Base-by-base conservation (phyloP, 495 filamentous ascomycete genomes). In the Neurospora sp. region DNA sequence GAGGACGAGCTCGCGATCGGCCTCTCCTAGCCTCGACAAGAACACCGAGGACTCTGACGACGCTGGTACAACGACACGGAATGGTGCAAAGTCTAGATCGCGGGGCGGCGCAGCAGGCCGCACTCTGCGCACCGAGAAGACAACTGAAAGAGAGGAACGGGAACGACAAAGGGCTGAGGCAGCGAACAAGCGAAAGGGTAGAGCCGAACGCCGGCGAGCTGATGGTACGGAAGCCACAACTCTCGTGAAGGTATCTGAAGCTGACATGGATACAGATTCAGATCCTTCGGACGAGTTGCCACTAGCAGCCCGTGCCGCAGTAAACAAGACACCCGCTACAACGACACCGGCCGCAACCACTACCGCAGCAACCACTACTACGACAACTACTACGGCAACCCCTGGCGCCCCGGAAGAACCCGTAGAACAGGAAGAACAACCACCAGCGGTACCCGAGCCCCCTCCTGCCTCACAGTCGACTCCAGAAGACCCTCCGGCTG, bases 1-100 rank as follows among this genome's bases (percentile, higher is more conserved):
- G 76, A 88, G 93, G 69, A 96, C 93, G 27, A 85, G 84, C 73
- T 96, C 94, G 22, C 88, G 89, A 31, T 93, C 91, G 20, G 88
- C 88, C 18, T 88, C 90, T 7, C 87, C 89, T 75, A 77, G 74
- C 9, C 71, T 82, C 74, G 68, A 78, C 70, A 81, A 89, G 76
- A 72, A 73, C 8, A 77, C 85, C 76, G 82, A 87, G 78, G 90
- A 91, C 9, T 94, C 93, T 0, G 93, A 95, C 69, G 91, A 94
- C 69, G 93, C 90, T 69, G 79, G 81, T 12, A 85, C 85, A 59
- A 77, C 82, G 40, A 69, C 73, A 9, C 82, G 84, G 39, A 88
- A 87, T 71, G 87, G 86, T 14, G 76, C 79, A 20, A 92, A 93
- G 76, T 75, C 78, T 9, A 92, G 90, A 76, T 88, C 90, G 18